Evolutionary conservation across 768 basidiomycete species (phyloP), one percentile per base, ranked within the genome.

Genomic region (Udeniomyces megalosporus): DNA sequence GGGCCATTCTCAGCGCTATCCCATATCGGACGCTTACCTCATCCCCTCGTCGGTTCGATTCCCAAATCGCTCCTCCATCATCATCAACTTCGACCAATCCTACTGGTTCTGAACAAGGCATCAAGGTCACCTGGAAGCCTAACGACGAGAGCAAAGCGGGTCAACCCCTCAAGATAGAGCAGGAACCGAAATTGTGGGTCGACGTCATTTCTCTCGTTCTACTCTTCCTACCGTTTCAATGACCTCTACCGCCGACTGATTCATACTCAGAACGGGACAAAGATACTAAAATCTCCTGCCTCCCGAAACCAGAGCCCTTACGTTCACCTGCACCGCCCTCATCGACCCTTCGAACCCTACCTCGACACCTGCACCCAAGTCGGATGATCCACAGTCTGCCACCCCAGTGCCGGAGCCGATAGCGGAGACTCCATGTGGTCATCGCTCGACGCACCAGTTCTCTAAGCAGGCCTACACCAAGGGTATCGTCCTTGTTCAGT

Each of bases 401-500:
- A 22, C 59, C 14, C 48, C 69, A 67, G 0, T 57, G 64, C 50
- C 69, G 66, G 28, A 46, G 28, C 50, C 49, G 6, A 12, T 20
- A 20, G 15, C 7, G 34, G 48, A 50, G 31, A 32, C 34, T 3
- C 17, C 46, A 46, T 96, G 92, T 68, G 78, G 78, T 11, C 79
- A 80, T 64, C 83, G 93, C 2, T 92, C 88, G 10, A 83, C 87
- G 5, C 92, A 96, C 69, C 80, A 86, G 65, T 96, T 97, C 72
- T 80, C 87, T 6, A 84, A 82, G 70, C 79, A 82, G 49, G 81
- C 88, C 22, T 99, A 99, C 73, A 80, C 85, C 71, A 80, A 78
- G 49, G 93, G 93, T 0, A 83, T 96, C 56, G 92, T 97, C 2
- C 77, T 99, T 29, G 81, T 95, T 1, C 81, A 91, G 71, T 99